Conservation (phyloP, 371 early-diverging fungal genomes). For the Choanephora cucurbitarum region DNA sequence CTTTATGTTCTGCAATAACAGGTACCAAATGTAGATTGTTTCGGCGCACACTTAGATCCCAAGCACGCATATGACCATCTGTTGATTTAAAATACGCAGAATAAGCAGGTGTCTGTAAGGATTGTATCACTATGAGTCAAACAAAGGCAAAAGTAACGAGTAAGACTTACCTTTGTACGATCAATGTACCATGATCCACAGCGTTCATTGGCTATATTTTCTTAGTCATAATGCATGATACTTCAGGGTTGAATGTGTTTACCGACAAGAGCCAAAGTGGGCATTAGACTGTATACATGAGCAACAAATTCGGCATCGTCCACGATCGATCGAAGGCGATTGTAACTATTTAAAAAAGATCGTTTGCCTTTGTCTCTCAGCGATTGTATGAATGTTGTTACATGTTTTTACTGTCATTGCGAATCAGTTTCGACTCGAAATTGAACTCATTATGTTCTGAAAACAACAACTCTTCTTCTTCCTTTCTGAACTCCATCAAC, state of each 20-base stretch:
- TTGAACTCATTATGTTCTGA: conserved; percentile 24
- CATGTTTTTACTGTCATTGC: conserved; percentile 51
- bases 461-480: conserved; percentile 14
- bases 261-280: conserved; percentile 67
- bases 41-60: conserved; percentile 81
- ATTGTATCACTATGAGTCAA: too few species aligned
- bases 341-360: conserved; percentile 49
- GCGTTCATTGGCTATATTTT: conserved; percentile 81
- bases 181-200: conserved; percentile 86
- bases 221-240: too few species aligned
- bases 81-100: conserved; percentile 91
- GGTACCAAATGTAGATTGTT: conserved; percentile 75
- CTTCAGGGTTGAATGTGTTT: too few species aligned
- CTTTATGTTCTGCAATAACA: conserved; percentile 55
- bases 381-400: conserved; percentile 9
- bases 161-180: conserved; percentile 51
- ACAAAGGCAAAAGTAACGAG: too few species aligned
- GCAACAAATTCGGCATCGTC: conserved; percentile 77
- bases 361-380: neutral
- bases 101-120: conserved; percentile 51
- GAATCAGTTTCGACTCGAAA: conserved; percentile 34
- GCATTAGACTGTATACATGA: conserved; percentile 55
- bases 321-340: conserved; percentile 77
- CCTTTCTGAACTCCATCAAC: conserved; percentile 4
- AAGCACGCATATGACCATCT: conserved; percentile 84